Evolutionary conservation across 179 eudicot species (phyloP), one percentile per base, ranked within the genome.

Genomic region (Pouteria campechiana): DNA sequence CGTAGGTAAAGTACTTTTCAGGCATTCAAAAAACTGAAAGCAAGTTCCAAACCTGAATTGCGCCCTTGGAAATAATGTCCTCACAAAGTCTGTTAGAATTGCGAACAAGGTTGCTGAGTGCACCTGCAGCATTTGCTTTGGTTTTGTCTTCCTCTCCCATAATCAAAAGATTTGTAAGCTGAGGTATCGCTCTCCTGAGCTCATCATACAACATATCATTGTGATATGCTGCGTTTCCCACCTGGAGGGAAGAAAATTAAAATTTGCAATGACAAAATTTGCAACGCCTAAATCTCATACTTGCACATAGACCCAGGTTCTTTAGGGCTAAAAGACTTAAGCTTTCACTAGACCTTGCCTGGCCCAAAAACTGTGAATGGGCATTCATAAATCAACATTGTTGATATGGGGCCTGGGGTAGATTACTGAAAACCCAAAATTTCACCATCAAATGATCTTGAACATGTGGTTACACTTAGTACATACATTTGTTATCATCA

Each of bases 91-190:
- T 72, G 58, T 54, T 65, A 32, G 96, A 92, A 54, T 92, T 79
- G 54, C 99, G 96, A 41, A 92, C 94, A 30, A 92, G 90, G 68
- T 92, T 92, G 38, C 99, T 92, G 42, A 92, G 64, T 46, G 99
- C 99, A 39, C 99, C 99, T 8, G 96, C 96, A 63, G 94, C 99
- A 68, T 92, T 92, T 24, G 96, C 76, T 67, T 87, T 92, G 16
- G 94, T 92, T 54, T 87, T 92, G 71, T 83, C 94, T 58, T 92
- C 96, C 69, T 87, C 94, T 3, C 75, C 61, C 11, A 83, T 72
- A 52, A 82, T 67, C 50, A 92, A 60, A 69, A 92, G 49, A 32
- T 61, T 75, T 27, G 78, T 80, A 18, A 92, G 74, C 54, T 83
- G 94, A 52, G 94, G 83, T 37, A 92, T 87, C 35, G 81, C 81